Percentiles rank a stretch among this genome's conserved stretches.
These are phyloP conservation scores for Coprinopsis sp. DNA, from an alignment of 768 basidiomycete species.

Conservation along the genomic window DNA sequence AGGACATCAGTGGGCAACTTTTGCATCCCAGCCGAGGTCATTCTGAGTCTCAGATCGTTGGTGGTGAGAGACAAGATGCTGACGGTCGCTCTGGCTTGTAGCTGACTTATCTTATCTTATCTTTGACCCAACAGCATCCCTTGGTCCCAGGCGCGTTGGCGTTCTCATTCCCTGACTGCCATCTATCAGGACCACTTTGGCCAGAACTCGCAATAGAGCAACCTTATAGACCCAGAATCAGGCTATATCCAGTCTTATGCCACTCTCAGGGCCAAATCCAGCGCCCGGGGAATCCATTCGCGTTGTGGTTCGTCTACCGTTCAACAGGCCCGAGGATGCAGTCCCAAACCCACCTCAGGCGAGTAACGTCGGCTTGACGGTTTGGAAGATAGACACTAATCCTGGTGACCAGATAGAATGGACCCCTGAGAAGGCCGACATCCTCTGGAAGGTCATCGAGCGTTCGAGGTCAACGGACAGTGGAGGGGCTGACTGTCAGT, in stretches of 20 bases:
- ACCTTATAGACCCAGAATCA: background rate
- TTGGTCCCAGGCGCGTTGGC: background rate
- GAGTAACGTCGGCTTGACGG: background rate
- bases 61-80: no score
- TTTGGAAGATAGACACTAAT: no score
- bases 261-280: slow-evolving; percentile 21
- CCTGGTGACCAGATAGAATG: slow-evolving; percentile 91
- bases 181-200: background rate
- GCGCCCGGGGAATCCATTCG: slow-evolving; percentile 47
- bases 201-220: background rate
- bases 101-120: slow-evolving; percentile 2
- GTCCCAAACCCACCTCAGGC: background rate
- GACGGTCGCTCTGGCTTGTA: no score
- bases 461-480: slow-evolving; percentile 69
- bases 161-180: background rate
- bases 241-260: background rate
- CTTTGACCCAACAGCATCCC: background rate
- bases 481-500: slow-evolving; percentile 64
- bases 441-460: slow-evolving; percentile 85
- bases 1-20: no score
- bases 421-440: slow-evolving; percentile 78
- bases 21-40: no score
- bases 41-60: no score
- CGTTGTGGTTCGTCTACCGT: slow-evolving; percentile 76
- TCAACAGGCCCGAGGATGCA: slow-evolving; percentile 66